These are phyloP conservation scores for Acrasis kona DNA, from an alignment of 78 protist species.

Conservation along the genomic window DNA sequence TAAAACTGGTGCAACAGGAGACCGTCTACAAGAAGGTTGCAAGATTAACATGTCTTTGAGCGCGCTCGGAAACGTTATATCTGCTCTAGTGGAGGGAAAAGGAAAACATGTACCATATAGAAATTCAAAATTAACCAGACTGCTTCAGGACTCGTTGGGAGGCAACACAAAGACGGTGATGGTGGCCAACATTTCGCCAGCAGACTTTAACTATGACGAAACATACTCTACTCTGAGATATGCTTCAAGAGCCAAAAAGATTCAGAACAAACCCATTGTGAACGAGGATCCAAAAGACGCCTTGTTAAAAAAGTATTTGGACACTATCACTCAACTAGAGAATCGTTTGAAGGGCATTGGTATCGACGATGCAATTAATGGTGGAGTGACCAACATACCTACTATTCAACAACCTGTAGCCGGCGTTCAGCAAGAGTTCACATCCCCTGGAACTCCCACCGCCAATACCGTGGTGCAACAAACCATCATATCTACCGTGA, in stretches of 20 bases:
- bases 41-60: constrained; percentile 75
- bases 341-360: background rate
- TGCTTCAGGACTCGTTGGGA: constrained; percentile 87
- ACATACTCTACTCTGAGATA: constrained; percentile 64
- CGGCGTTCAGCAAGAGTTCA: background rate
- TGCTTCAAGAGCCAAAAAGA: constrained; percentile 76
- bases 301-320: constrained; percentile 56
- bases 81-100: constrained; percentile 55
- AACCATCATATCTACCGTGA: background rate
- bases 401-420: background rate
- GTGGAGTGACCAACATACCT: background rate
- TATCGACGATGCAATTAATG: too few species aligned
- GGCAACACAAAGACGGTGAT: constrained; percentile 78
- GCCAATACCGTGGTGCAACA: background rate
- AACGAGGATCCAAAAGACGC: constrained; percentile 88
- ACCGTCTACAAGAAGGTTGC: constrained; percentile 56
- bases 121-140: constrained; percentile 69
- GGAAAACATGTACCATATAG: constrained; percentile 74
- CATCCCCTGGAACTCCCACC: background rate
- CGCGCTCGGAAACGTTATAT: constrained; percentile 68
- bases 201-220: constrained; percentile 66
- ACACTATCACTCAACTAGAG: constrained; percentile 34
- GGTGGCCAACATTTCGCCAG: constrained; percentile 77
- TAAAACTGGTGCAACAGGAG: constrained; percentile 71
- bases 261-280: constrained; percentile 82